phyloP scores from a whole-genome alignment of 1,139 yeast genomes.

The Saccharomyces pastorianus region DNA sequence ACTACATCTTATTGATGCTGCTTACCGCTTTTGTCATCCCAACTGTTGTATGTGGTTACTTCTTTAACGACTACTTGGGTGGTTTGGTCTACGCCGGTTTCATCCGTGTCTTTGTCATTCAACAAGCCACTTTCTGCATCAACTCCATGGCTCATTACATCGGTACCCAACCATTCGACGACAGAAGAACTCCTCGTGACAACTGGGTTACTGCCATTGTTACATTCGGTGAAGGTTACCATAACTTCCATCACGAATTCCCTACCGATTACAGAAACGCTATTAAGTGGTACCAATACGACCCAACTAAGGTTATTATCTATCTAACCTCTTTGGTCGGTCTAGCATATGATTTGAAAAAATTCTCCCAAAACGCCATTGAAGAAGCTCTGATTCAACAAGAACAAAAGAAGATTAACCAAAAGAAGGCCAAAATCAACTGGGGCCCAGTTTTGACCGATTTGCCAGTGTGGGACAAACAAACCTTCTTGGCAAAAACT shows the following conservation, averaged over 20 bases:
- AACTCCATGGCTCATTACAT: constrained; percentile 98
- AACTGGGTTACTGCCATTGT: constrained; percentile 89
- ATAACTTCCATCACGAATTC: constrained; percentile 98
- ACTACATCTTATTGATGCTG: constrained; percentile 64
- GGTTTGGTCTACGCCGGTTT: constrained; percentile 90
- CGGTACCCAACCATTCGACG: constrained; percentile 96
- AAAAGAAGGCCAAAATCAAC: constrained; percentile 65
- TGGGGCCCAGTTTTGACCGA: constrained; percentile 88
- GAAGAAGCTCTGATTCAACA: constrained; percentile 95
- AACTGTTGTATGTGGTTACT: constrained; percentile 61
- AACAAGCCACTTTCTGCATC: constrained; percentile 97
- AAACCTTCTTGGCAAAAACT: constrained; percentile 66
- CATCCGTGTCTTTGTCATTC: constrained; percentile 72
- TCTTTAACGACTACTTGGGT: constrained; percentile 88
- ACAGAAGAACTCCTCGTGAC: constrained; percentile 95
- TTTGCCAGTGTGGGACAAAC: constrained; percentile 87
- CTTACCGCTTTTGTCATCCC: constrained; percentile 69
- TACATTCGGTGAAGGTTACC: constrained; percentile 98
- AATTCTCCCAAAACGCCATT: constrained; percentile 89
- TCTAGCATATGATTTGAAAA: constrained; percentile 82
- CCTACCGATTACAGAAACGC: constrained; percentile 98
- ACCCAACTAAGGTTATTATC: constrained; percentile 84
- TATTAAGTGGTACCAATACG: constrained; percentile 96
- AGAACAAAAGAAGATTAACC: constrained; percentile 89
- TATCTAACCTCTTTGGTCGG: constrained; percentile 69